Evolutionary conservation across 441 rosid genomes (phyloP), one percentile per base, ranked within the genome.

Genomic region (Capsella rubella): DNA sequence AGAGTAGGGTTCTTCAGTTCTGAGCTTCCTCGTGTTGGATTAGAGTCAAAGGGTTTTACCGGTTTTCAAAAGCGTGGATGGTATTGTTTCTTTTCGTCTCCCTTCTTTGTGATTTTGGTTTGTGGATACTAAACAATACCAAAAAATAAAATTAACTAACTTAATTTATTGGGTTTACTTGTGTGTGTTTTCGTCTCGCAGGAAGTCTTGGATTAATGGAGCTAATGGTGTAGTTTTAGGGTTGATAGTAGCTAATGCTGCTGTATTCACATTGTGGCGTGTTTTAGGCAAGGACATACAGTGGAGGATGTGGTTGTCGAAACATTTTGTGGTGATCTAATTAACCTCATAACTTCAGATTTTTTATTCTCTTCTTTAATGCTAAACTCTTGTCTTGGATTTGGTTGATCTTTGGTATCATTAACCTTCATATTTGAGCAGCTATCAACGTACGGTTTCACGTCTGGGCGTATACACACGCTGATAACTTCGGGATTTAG

Each of bases 401-500:
- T 47, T 60, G 40, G 69, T 31, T 31, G 28, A 62, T 43, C 15
- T 21, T 64, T 54, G 29, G 11, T 55, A 53, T 42, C 11, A 58
- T 45, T 72, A 54, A 54, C 76, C n/a, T 21, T 60, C 62, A 59
- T 60, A 13, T 61, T 67, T 82, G 79, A 8, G 79, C 92, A 94
- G 96, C 78, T 91, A 67, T 89, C 97, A 8, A 29, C 80, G 64
- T 83, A 80, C 74, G 85, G 87, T 60, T 39, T 89, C 68, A 70
- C 27, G 79, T 72, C 73, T 62, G 92, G 97, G 21, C 87, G 82
- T 40, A 18, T 90, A 72, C 95, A 92, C 79, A 87, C 90, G 1
- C 52, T 92, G 78, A 71, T 92, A 80, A 90, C 97, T 74, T 85
- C 87, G 51, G 97, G 97, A 31, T 90, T 94, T 84, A 89, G 94